Percentiles rank a stretch among this genome's conserved stretches.
phyloP scores from a whole-genome alignment of 2,329 filamentous ascomycete genomes.

The Rhinocladiella similis region DNA sequence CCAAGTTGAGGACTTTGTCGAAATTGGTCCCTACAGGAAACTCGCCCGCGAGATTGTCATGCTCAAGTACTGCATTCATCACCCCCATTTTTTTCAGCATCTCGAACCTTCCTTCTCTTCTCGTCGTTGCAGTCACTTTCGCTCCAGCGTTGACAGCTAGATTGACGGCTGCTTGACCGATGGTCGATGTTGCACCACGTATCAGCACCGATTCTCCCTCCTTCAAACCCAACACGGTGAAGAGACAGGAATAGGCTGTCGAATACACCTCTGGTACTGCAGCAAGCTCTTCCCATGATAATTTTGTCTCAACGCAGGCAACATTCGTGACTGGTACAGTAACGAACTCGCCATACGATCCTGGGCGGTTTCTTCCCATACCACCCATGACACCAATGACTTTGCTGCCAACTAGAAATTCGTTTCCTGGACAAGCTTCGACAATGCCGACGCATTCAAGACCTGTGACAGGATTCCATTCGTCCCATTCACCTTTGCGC shows the following conservation, averaged over 20 bases:
- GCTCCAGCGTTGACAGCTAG: constrained; percentile 39
- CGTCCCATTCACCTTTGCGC: constrained; percentile 41
- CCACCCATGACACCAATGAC: constrained; percentile 47
- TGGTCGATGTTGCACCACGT: constrained; percentile 43
- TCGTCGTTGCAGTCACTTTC: constrained; percentile 42
- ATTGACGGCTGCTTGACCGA: constrained; percentile 44
- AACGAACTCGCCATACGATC: constrained; percentile 44
- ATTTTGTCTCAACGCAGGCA: constrained; percentile 29
- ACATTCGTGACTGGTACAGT: constrained; percentile 38
- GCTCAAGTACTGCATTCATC: constrained; percentile 31
- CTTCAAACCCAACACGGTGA: constrained; percentile 38
- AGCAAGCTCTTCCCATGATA: constrained; percentile 43
- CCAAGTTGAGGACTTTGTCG: constrained; percentile 41
- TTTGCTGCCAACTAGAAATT: constrained; percentile 35
- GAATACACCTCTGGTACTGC: constrained; percentile 44
- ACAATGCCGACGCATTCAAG: constrained; percentile 46
- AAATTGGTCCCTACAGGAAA: constrained; percentile 30
- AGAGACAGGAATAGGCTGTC: constrained; percentile 43
- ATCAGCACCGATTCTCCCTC: constrained; percentile 40
- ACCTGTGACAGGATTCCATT: constrained; percentile 30
- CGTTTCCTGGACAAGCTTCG: constrained; percentile 36
- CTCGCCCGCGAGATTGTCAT: constrained; percentile 22
- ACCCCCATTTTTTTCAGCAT: constrained; percentile 35
- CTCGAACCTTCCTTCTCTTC: constrained; percentile 33
- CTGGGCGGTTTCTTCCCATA: constrained; percentile 40